Evolutionary conservation across 768 basidiomycete species (phyloP).

Genomic region (Lactarius pseudohatsudake): DNA sequence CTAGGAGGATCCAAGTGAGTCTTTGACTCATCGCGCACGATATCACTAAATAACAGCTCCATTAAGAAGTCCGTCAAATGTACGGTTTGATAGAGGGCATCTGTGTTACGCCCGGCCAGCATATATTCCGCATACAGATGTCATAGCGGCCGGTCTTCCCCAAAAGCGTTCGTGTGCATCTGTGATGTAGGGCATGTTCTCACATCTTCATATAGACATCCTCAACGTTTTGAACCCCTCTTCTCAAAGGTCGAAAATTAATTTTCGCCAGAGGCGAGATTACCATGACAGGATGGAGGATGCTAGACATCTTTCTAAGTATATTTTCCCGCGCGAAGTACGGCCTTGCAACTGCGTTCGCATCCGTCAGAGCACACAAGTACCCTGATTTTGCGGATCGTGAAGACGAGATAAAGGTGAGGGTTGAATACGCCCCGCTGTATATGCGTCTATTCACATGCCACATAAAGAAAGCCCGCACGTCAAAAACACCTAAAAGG

Average conservation of each 20-base stretch:
- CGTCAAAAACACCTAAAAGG: conserved; percentile 71
- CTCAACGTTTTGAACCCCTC: conserved; percentile 57
- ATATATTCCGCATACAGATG: conserved; percentile 48
- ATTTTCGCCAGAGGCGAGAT: conserved; percentile 40
- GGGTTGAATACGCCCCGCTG: background rate
- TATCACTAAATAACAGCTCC: conserved; percentile 6
- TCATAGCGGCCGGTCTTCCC: conserved; percentile 64
- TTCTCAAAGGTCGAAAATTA: conserved; percentile 38
- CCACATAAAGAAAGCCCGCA: conserved; percentile 40
- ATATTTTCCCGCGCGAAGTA: conserved; percentile 87
- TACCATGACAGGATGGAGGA: conserved; percentile 47
- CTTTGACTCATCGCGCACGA: background rate
- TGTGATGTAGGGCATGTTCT: background rate
- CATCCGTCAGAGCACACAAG: conserved; percentile 32
- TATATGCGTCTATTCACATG: conserved; percentile 8
- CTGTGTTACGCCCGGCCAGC: conserved; percentile 70
- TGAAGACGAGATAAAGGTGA: conserved; percentile 70
- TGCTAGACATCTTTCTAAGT: conserved; percentile 70
- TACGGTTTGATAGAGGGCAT: conserved; percentile 52
- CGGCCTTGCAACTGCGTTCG: conserved; percentile 61
- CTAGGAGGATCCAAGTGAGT: conserved; percentile 9
- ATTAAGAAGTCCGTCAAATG: conserved; percentile 50
- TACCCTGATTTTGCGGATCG: conserved; percentile 58
- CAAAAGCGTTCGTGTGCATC: conserved; percentile 51
- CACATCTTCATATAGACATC: conserved; percentile 47